Conservation (phyloP, 495 filamentous ascomycete genomes). For the Hypoxylon fragiforme region DNA sequence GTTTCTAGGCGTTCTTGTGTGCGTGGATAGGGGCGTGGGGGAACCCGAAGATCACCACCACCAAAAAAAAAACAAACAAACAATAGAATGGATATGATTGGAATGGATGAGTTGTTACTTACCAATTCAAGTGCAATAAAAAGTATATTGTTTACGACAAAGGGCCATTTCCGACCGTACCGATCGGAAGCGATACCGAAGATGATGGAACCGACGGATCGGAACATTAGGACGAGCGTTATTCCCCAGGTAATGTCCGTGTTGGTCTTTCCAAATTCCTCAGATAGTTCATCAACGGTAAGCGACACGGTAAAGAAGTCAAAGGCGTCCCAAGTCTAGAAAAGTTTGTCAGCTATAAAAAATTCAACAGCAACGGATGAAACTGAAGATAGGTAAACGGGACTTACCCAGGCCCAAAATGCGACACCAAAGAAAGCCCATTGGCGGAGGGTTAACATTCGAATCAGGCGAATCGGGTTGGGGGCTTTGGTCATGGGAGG, state of each 20-base stretch:
- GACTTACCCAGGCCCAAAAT: conserved; percentile 72
- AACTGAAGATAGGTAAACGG: no score
- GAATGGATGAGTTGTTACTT: conserved; percentile 16
- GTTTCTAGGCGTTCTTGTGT: no score
- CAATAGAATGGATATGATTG: no score
- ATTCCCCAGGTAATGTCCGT: conserved; percentile 91
- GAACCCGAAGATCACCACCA: no score
- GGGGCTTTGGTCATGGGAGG: conserved; percentile 78
- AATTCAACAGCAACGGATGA: no score
- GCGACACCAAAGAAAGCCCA: conserved; percentile 84
- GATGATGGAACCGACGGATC: conserved; percentile 69
- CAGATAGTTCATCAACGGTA: conserved; percentile 68
- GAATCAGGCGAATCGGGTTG: conserved; percentile 74
- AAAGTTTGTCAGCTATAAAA: no score
- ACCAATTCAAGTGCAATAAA: conserved; percentile 78
- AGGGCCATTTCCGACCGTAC: conserved; percentile 88
- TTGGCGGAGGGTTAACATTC: conserved; percentile 71
- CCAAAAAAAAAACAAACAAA: no score
- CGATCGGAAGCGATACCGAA: conserved; percentile 84
- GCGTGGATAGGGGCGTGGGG: no score
- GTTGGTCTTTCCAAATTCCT: conserved; percentile 65
- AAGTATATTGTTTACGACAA: conserved; percentile 78
- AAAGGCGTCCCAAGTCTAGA: conserved; percentile 81
- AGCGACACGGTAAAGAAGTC: conserved; percentile 91
- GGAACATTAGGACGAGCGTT: conserved; percentile 80